Evolutionary conservation across 768 basidiomycete genomes (phyloP).

Genomic region (Tricholoma saponaceum): DNA sequence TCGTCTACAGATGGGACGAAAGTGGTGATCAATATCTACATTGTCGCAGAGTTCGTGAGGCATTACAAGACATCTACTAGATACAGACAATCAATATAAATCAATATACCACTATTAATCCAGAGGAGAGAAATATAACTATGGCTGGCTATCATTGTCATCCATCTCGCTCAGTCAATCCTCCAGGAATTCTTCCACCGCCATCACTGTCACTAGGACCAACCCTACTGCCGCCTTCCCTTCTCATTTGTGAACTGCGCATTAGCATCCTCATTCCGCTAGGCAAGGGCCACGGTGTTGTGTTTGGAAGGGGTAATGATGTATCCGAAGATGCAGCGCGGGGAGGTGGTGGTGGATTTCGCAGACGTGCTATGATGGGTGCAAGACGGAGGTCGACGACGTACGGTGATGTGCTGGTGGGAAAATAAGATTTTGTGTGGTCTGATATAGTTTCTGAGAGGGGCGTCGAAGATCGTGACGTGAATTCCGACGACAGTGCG

Average conservation of each 20-base stretch:
- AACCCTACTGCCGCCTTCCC: slow-evolving; percentile 16
- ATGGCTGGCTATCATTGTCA: slow-evolving; percentile 2
- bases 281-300: slow-evolving; percentile 50
- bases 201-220: background rate
- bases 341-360: slow-evolving; percentile 44
- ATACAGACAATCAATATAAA: slow-evolving; percentile 2
- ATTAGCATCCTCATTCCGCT: slow-evolving; percentile 47
- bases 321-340: slow-evolving; percentile 24
- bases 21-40: slow-evolving; percentile 20
- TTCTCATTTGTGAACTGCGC: slow-evolving; percentile 41
- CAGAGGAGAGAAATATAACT: background rate
- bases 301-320: slow-evolving; percentile 57
- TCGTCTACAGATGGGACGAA: slow-evolving; percentile 27
- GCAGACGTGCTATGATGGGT: slow-evolving; percentile 52
- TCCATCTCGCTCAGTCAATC: slow-evolving; percentile 26
- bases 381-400: slow-evolving; percentile 62
- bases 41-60: background rate
- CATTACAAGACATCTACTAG: slow-evolving; percentile 2
- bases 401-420: slow-evolving; percentile 33
- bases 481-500: slow-evolving; percentile 17
- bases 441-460: slow-evolving; percentile 17
- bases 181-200: slow-evolving; percentile 32
- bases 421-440: slow-evolving; percentile 19
- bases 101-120: slow-evolving; percentile 6
- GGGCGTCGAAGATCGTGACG: slow-evolving; percentile 20